Evolutionary conservation across 495 filamentous ascomycete species (phyloP).

Genomic region (Corynascus novoguineensis): DNA sequence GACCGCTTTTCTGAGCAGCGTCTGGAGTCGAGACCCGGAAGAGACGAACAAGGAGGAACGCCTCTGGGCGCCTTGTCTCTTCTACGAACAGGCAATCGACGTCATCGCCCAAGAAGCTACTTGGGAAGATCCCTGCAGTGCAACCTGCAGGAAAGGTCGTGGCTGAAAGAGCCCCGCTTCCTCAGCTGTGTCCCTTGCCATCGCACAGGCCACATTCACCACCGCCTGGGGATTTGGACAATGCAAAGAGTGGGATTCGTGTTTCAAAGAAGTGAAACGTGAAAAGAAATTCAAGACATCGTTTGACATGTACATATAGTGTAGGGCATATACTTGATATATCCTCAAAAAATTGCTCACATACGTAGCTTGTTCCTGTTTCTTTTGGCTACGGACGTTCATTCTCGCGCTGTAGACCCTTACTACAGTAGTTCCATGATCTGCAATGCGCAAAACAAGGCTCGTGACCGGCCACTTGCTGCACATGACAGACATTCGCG

Average conservation of each 20-base stretch:
- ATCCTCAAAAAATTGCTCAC: too few species aligned
- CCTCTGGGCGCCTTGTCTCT: neutral
- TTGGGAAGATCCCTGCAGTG: conserved; percentile 11
- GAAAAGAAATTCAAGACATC: too few species aligned
- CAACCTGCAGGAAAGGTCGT: conserved; percentile 6
- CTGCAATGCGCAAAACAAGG: neutral
- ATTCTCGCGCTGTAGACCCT: neutral
- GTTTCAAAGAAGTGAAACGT: too few species aligned
- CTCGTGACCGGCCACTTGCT: conserved; percentile 6
- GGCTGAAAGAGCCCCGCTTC: neutral
- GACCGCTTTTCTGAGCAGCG: neutral
- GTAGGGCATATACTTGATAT: too few species aligned
- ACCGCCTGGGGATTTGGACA: too few species aligned
- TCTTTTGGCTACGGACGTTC: neutral
- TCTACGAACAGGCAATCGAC: conserved; percentile 9
- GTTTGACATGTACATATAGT: too few species aligned
- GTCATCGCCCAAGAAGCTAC: conserved; percentile 13
- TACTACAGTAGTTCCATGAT: neutral
- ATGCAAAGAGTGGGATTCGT: too few species aligned
- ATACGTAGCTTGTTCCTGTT: neutral
- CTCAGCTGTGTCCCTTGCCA: neutral
- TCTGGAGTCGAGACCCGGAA: neutral
- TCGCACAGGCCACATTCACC: conserved; percentile 2
- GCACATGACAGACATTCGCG: conserved; percentile 5
- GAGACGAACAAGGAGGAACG: conserved; percentile 8